Percentiles rank a stretch among this genome's conserved stretches.
Evolutionary conservation across 2,329 filamentous ascomycete species (phyloP).

Genomic region (Trichoderma endophyticum): DNA sequence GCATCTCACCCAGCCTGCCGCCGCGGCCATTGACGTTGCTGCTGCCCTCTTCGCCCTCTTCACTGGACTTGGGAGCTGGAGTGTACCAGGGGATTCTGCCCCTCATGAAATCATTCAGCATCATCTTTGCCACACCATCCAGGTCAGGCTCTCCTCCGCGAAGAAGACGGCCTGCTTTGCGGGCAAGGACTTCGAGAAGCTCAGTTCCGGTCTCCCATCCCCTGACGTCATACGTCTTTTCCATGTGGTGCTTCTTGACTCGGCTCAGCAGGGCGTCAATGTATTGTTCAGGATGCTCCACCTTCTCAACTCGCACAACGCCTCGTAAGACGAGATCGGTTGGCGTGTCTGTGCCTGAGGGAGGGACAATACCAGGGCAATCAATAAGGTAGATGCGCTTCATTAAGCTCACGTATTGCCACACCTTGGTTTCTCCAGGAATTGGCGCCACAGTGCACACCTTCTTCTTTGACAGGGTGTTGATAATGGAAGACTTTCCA

Average conservation of each 20-base stretch:
- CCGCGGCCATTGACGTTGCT: slow-evolving; percentile 65
- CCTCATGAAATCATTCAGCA: slow-evolving; percentile 91
- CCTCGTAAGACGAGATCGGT: slow-evolving; percentile 87
- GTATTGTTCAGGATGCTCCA: slow-evolving; percentile 94
- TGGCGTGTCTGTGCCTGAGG: slow-evolving; percentile 76
- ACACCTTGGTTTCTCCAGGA: slow-evolving; percentile 94
- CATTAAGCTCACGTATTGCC: slow-evolving; percentile 97
- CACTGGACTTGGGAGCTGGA: slow-evolving; percentile 58
- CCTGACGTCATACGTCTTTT: slow-evolving; percentile 86
- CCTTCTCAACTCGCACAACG: slow-evolving; percentile 91
- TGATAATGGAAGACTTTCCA: slow-evolving; percentile 96
- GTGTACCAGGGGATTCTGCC: slow-evolving; percentile 98
- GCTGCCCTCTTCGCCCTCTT: slow-evolving; percentile 47
- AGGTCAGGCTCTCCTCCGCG: slow-evolving; percentile 94
- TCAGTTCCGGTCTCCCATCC: slow-evolving; percentile 73
- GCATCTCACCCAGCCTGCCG: slow-evolving; percentile 82
- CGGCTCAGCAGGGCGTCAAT: slow-evolving; percentile 76
- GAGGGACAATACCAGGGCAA: slow-evolving; percentile 93
- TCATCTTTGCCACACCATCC: slow-evolving; percentile 94
- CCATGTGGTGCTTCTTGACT: slow-evolving; percentile 83
- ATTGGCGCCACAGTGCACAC: slow-evolving; percentile 92
- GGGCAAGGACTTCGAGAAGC: slow-evolving; percentile 81
- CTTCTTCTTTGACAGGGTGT: slow-evolving; percentile 90
- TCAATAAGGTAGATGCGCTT: slow-evolving; percentile 89
- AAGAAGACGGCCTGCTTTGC: slow-evolving; percentile 81